A percentile compares a stretch with the other conserved stretches of the same genome.
These are phyloP conservation scores for Sporothrix dimorphospora DNA, from an alignment of 2,329 filamentous ascomycete genomes.

Conservation along the genomic window DNA sequence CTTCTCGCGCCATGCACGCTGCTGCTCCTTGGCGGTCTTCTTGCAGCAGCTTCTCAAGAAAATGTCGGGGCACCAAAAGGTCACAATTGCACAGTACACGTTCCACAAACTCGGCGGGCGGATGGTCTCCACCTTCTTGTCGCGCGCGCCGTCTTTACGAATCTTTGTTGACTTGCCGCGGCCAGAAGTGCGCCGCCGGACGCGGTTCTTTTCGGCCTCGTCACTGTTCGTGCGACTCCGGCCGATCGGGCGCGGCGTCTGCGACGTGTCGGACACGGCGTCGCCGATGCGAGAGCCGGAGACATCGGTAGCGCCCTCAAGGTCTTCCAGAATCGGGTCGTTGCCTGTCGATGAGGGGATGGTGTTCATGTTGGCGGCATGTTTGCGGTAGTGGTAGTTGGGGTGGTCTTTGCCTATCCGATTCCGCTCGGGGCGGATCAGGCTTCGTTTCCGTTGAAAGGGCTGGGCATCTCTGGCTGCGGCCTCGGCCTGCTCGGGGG, in stretches of 20 bases:
- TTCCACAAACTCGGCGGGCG: slow-evolving; percentile 90
- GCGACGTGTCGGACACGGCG: slow-evolving; percentile 43
- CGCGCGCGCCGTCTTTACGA: slow-evolving; percentile 58
- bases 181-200: slow-evolving; percentile 44
- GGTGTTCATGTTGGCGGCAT: slow-evolving; percentile 90
- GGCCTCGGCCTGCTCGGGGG: slow-evolving; percentile 40
- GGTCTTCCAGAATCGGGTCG: slow-evolving; percentile 81
- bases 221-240: slow-evolving; percentile 42
- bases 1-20: slow-evolving; percentile 95
- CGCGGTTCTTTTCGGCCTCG: slow-evolving; percentile 46
- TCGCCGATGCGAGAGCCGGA: slow-evolving; percentile 32
- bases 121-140: slow-evolving; percentile 64
- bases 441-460: slow-evolving; percentile 75
- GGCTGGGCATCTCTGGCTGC: slow-evolving; percentile 41
- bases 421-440: slow-evolving; percentile 86
- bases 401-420: slow-evolving; percentile 85
- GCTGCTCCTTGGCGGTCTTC: slow-evolving; percentile 81
- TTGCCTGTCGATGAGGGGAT: slow-evolving; percentile 91
- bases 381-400: slow-evolving; percentile 93
- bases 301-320: slow-evolving; percentile 65
- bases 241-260: slow-evolving; percentile 36
- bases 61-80: slow-evolving; percentile 91
- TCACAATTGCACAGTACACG: slow-evolving; percentile 90
- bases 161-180: slow-evolving; percentile 62
- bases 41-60: slow-evolving; percentile 85